A percentile compares a stretch with the other conserved stretches of the same genome.
phyloP scores from a whole-genome alignment of 495 filamentous ascomycete species.

The Aspergillus indologenus region DNA sequence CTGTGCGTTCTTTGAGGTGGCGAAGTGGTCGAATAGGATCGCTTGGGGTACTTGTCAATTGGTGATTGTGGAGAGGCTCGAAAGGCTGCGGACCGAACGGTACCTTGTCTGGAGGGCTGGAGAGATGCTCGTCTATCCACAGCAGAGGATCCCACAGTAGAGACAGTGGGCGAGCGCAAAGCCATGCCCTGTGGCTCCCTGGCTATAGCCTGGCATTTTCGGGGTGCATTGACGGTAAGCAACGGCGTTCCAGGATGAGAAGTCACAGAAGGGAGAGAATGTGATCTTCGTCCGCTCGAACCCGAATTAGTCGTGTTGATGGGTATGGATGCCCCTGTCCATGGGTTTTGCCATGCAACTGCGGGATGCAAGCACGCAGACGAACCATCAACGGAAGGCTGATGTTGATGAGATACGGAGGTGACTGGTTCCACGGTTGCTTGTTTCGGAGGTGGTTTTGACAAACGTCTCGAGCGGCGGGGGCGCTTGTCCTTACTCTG shows the following conservation, averaged over 20 bases:
- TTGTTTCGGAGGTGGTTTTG: slow-evolving; percentile 41
- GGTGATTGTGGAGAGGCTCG: slow-evolving; percentile 15
- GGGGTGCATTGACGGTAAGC: neutral
- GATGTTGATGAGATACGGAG: slow-evolving; percentile 12
- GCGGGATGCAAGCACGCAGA: slow-evolving; percentile 7
- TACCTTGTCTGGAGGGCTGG: slow-evolving; percentile 19
- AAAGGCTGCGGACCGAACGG: slow-evolving; percentile 26
- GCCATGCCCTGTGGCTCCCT: slow-evolving; percentile 7
- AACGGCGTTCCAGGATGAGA: slow-evolving; percentile 13
- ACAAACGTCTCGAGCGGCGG: slow-evolving; percentile 39
- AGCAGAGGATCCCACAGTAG: slow-evolving; percentile 6
- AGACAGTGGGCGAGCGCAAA: slow-evolving; percentile 4
- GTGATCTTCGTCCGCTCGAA: slow-evolving; percentile 10
- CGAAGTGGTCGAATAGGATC: slow-evolving; percentile 35
- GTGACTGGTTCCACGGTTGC: slow-evolving; percentile 14
- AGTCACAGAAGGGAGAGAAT: slow-evolving; percentile 18
- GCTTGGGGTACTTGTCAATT: slow-evolving; percentile 22
- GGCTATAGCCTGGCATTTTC: neutral
- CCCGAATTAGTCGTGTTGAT: slow-evolving; percentile 6
- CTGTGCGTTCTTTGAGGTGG: slow-evolving; percentile 25
- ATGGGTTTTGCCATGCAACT: slow-evolving; percentile 19
- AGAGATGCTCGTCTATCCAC: slow-evolving; percentile 14
- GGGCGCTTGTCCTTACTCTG: slow-evolving; percentile 36
- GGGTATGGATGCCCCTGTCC: slow-evolving; percentile 16
- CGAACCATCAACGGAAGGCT: slow-evolving; percentile 7